Percentiles rank a stretch among this genome's conserved stretches.
Evolutionary conservation across 2,329 filamentous ascomycete species (phyloP).

Genomic region (Coniochaeta ligniaria): DNA sequence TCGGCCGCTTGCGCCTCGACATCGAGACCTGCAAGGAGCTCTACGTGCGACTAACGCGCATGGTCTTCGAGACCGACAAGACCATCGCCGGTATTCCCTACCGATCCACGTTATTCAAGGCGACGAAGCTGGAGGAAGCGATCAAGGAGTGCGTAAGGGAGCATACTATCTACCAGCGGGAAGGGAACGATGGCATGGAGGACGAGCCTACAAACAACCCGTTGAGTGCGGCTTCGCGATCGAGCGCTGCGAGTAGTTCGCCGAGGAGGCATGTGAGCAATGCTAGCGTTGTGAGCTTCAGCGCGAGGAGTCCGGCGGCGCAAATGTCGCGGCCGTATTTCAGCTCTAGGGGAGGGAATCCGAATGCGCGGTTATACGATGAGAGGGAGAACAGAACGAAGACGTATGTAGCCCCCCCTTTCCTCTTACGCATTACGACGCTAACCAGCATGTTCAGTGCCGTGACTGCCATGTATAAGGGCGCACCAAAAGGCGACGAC

Average conservation of each 20-base stretch:
- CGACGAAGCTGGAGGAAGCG: slow-evolving; percentile 88
- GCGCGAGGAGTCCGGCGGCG: slow-evolving; percentile 53
- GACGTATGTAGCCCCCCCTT: slow-evolving; percentile 55
- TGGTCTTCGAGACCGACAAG: slow-evolving; percentile 97
- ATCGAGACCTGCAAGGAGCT: slow-evolving; percentile 96
- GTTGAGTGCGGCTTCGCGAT: slow-evolving; percentile 31
- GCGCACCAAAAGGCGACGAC: slow-evolving; percentile 59
- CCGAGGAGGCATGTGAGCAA: slow-evolving; percentile 65
- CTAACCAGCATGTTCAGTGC: slow-evolving; percentile 49
- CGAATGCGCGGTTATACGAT: slow-evolving; percentile 84
- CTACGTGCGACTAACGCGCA: slow-evolving; percentile 88
- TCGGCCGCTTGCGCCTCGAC: slow-evolving; percentile 83
- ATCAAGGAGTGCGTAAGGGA: slow-evolving; percentile 84
- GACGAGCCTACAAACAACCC: slow-evolving; percentile 29
- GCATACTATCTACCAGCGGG: slow-evolving; percentile 70
- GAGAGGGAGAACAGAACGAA: slow-evolving; percentile 79
- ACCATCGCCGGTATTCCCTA: slow-evolving; percentile 94
- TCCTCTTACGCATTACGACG: background rate
- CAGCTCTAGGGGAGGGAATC: slow-evolving; percentile 62
- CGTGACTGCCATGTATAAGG: slow-evolving; percentile 86
- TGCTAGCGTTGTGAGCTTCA: slow-evolving; percentile 76
- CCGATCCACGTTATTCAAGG: slow-evolving; percentile 91
- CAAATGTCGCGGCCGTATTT: slow-evolving; percentile 48
- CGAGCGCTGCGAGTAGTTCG: slow-evolving; percentile 32
- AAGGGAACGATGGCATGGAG: slow-evolving; percentile 67